Conservation (phyloP, 23 red algal genomes). For the Pyropia haitanensis region DNA sequence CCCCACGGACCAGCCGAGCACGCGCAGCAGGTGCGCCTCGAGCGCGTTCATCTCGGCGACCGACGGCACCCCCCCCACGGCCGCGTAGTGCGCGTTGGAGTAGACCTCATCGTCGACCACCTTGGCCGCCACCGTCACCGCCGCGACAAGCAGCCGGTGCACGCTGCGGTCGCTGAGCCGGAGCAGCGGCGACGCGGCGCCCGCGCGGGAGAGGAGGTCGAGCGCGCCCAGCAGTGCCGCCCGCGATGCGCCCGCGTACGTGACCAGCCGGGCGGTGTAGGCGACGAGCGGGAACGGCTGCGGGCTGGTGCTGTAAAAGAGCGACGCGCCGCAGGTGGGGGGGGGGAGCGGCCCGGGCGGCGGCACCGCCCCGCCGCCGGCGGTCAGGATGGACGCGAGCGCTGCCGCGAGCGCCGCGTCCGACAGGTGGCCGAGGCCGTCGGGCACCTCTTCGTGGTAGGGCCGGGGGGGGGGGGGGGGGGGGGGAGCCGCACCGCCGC, state of each 20-base stretch:
- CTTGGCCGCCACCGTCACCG: slow-evolving; percentile 60
- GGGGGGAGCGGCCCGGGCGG: too few species aligned
- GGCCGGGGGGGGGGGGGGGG: too few species aligned
- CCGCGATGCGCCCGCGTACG: slow-evolving; percentile 43
- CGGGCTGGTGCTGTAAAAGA: slow-evolving; percentile 35
- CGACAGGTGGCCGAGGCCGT: too few species aligned
- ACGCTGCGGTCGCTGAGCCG: slow-evolving; percentile 25
- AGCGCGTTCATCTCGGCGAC: slow-evolving; percentile 52
- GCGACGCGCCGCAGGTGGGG: too few species aligned
- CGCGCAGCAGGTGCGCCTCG: slow-evolving; percentile 31
- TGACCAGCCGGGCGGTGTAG: slow-evolving; percentile 59
- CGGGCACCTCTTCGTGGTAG: too few species aligned
- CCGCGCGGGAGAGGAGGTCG: slow-evolving; percentile 16
- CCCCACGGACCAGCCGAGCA: slow-evolving; percentile 30
- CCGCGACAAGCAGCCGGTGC: slow-evolving; percentile 60
- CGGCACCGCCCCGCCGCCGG: too few species aligned
- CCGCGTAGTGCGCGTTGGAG: slow-evolving; percentile 67
- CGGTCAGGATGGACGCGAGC: too few species aligned
- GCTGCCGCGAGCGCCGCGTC: too few species aligned
- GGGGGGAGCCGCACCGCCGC: too few species aligned
- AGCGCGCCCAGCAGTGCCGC: slow-evolving; percentile 30
- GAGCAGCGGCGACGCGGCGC: not conserved
- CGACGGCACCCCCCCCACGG: slow-evolving; percentile 42
- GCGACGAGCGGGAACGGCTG: slow-evolving; percentile 34
- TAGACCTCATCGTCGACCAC: slow-evolving; percentile 71